phyloP scores from a whole-genome alignment of 2,329 filamentous ascomycete species.

The Aschersonia sp. region DNA sequence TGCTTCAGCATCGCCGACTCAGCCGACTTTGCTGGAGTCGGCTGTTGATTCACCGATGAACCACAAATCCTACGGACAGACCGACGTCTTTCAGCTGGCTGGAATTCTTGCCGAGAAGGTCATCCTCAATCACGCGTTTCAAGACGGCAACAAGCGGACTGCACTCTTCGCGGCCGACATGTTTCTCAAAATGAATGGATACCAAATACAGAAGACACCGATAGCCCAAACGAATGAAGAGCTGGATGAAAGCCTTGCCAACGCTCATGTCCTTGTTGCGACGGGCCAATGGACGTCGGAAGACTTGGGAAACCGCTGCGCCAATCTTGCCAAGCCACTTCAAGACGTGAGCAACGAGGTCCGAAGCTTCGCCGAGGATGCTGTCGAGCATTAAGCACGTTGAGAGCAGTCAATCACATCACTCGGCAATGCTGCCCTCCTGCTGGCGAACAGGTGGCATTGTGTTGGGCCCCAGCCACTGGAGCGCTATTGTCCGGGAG shows the following conservation, averaged over 20 bases:
- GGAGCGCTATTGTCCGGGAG: no score
- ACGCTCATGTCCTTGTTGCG: conserved; percentile 7
- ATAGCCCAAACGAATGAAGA: background rate
- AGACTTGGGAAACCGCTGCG: conserved; percentile 6
- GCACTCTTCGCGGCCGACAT: conserved; percentile 1
- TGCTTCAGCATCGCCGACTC: background rate
- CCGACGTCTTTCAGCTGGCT: background rate
- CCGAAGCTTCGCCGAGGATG: background rate
- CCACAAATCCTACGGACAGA: background rate
- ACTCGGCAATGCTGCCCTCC: no score
- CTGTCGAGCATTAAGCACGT: background rate
- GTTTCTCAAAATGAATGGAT: conserved; percentile 1
- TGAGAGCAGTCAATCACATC: no score
- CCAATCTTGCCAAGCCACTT: conserved; percentile 3
- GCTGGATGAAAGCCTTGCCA: background rate
- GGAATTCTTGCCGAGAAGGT: conserved; percentile 1
- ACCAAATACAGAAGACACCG: background rate
- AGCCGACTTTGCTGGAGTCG: background rate
- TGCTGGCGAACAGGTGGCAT: no score
- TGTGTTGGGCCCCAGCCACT: no score
- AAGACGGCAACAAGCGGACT: conserved; percentile 1
- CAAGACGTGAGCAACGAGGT: conserved; percentile 1
- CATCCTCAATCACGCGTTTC: conserved; percentile 4
- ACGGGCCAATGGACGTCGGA: conserved; percentile 8
- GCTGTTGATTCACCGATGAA: background rate